These are phyloP conservation scores for Scheffersomyces coipomensis DNA, from an alignment of 805 yeast genomes.

Conservation along the genomic window DNA sequence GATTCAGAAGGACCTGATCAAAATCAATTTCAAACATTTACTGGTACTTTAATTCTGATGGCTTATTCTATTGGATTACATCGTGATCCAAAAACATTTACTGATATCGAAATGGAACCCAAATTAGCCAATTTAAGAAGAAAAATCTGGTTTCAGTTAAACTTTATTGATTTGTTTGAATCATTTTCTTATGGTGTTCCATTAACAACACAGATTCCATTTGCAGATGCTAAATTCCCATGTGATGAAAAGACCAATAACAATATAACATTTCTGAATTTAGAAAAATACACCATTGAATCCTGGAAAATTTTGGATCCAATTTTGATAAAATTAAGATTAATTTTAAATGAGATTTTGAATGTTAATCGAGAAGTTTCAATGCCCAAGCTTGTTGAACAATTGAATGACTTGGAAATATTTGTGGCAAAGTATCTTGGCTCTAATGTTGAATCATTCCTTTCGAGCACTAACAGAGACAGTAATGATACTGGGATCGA, in stretches of 20 bases:
- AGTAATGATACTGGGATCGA: neutral
- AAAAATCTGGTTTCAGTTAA: slow-evolving; percentile 56
- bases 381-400: slow-evolving; percentile 32
- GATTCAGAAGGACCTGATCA: slow-evolving; percentile 40
- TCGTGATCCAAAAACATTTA: slow-evolving; percentile 35
- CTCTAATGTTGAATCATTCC: neutral
- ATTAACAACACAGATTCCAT: slow-evolving; percentile 32
- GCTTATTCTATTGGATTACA: slow-evolving; percentile 38
- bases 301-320: neutral
- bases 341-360: slow-evolving; percentile 20
- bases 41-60: slow-evolving; percentile 32
- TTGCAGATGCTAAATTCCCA: slow-evolving; percentile 54
- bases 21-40: slow-evolving; percentile 26
- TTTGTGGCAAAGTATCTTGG: slow-evolving; percentile 14
- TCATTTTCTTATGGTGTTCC: slow-evolving; percentile 50
- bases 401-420: slow-evolving; percentile 34
- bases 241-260: slow-evolving; percentile 31
- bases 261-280: slow-evolving; percentile 20
- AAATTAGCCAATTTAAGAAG: slow-evolving; percentile 46
- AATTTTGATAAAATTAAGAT: neutral
- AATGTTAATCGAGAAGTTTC: slow-evolving; percentile 37
- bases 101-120: slow-evolving; percentile 17
- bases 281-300: neutral
- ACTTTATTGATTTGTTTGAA: slow-evolving; percentile 44
- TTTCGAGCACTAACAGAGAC: slow-evolving; percentile 1